phyloP scores from a whole-genome alignment of 176 grass and related monocot genomes.

The Elymus sibiricus region DNA sequence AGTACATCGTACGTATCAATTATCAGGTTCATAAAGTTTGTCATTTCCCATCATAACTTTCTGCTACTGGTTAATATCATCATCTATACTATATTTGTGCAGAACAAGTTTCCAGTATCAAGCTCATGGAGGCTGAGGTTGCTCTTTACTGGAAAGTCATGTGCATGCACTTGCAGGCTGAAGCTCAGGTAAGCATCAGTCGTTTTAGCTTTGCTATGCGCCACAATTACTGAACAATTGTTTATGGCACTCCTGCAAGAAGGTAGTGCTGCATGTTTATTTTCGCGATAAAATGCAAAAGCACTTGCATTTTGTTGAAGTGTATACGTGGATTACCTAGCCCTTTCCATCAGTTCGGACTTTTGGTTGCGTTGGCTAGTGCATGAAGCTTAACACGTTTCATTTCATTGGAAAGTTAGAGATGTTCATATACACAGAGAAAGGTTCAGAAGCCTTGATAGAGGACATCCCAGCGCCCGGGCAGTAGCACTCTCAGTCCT shows the following conservation, averaged over 20 bases:
- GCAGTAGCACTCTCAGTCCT: no score
- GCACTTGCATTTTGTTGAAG: no score
- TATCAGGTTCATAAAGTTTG: neutral
- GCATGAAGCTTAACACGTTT: no score
- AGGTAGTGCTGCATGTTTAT: neutral
- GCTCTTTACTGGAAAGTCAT: slow-evolving; percentile 90
- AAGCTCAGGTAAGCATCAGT: slow-evolving; percentile 75
- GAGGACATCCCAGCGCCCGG: no score
- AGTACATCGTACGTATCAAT: neutral
- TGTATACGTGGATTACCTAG: no score
- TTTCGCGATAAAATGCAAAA: neutral
- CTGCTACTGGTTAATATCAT: slow-evolving; percentile 10
- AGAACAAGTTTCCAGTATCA: slow-evolving; percentile 50
- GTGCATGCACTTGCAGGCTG: slow-evolving; percentile 84
- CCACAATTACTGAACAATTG: neutral
- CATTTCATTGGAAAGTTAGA: no score
- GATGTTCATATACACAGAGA: no score
- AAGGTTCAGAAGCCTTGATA: no score
- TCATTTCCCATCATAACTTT: neutral
- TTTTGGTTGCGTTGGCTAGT: no score
- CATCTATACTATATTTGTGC: slow-evolving; percentile 24
- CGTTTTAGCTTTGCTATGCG: slow-evolving; percentile 10
- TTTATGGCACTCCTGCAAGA: slow-evolving; percentile 5
- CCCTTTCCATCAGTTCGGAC: no score
- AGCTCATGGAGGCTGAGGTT: slow-evolving; percentile 79